phyloP scores from a whole-genome alignment of 2,329 filamentous ascomycete species.

The Raffaelea albimanens region DNA sequence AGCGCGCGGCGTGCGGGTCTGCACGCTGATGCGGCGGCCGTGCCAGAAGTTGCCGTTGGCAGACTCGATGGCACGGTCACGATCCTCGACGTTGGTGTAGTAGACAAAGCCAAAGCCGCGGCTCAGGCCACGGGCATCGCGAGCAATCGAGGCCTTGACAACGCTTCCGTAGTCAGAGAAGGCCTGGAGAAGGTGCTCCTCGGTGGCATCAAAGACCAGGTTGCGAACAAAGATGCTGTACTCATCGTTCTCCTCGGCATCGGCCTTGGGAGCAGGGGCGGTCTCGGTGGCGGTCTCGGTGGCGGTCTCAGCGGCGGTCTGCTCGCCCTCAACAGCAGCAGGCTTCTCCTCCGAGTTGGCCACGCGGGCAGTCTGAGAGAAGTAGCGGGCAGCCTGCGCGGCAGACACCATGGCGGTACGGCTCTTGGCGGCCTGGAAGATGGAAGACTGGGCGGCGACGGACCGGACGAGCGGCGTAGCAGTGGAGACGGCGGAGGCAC shows the following conservation, averaged over 20 bases:
- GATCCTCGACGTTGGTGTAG: neutral
- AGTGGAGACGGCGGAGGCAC: constrained; percentile 12
- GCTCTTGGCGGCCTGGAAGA: constrained; percentile 4
- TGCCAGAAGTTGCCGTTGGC: constrained; percentile 28
- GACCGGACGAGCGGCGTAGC: constrained; percentile 11
- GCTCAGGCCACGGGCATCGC: constrained; percentile 25
- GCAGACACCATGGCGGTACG: constrained; percentile 4
- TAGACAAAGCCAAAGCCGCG: constrained; percentile 26
- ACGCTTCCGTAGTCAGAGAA: constrained; percentile 24
- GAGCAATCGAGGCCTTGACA: constrained; percentile 15
- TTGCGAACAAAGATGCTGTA: constrained; percentile 23
- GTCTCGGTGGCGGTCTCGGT: neutral
- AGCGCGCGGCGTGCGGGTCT: constrained; percentile 9
- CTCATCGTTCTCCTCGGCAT: neutral
- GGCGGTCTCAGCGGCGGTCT: constrained; percentile 4
- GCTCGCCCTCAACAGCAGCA: neutral
- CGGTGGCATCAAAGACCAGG: constrained; percentile 25
- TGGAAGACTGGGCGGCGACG: constrained; percentile 14
- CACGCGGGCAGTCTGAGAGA: constrained; percentile 19
- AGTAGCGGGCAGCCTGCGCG: constrained; percentile 19
- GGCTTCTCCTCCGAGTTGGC: constrained; percentile 11
- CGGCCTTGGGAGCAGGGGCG: too few species aligned
- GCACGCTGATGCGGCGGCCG: constrained; percentile 23
- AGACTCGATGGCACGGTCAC: constrained; percentile 4
- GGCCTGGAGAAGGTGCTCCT: constrained; percentile 22